Percentiles rank a stretch among this genome's conserved stretches.
Evolutionary conservation across 371 early-diverging fungal genomes (phyloP).

Genomic region (Mortierella sp.): DNA sequence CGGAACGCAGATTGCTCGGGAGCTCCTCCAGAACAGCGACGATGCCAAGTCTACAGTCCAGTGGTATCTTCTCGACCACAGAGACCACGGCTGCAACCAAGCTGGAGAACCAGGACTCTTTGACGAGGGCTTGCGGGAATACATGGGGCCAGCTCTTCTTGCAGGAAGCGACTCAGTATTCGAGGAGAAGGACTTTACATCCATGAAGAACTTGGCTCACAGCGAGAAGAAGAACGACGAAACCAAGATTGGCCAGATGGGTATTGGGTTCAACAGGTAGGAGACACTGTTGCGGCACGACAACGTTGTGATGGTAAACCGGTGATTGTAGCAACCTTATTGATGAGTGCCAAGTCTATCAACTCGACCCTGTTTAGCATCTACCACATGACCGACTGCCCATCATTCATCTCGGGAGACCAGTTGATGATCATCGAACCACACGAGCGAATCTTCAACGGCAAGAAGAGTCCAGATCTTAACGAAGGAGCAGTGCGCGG

Average conservation of each 20-base stretch:
- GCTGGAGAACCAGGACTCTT: neutral
- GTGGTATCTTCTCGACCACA: conserved; percentile 48
- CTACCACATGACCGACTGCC: conserved; percentile 55
- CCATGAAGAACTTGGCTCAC: conserved; percentile 34
- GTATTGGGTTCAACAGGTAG: conserved; percentile 50
- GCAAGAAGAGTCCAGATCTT: neutral
- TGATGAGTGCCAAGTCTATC: no score
- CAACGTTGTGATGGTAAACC: neutral
- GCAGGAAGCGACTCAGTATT: conserved; percentile 48
- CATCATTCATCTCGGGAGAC: conserved; percentile 45
- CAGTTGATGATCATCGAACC: conserved; percentile 48
- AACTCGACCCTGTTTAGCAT: conserved; percentile 13
- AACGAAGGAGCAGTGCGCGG: conserved; percentile 19
- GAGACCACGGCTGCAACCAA: conserved; percentile 26
- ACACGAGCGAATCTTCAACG: conserved; percentile 39
- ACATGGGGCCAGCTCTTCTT: conserved; percentile 55
- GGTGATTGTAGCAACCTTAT: neutral
- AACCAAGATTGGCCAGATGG: conserved; percentile 52
- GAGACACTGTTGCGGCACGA: neutral
- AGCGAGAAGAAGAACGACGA: conserved; percentile 45
- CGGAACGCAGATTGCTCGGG: conserved; percentile 54
- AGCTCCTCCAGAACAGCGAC: conserved; percentile 55
- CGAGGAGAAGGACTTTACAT: conserved; percentile 34
- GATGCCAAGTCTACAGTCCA: conserved; percentile 52
- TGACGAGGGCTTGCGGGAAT: conserved; percentile 22